Evolutionary conservation across 176 grass and related monocot genomes (phyloP).

Genomic region (Canna indica): DNA sequence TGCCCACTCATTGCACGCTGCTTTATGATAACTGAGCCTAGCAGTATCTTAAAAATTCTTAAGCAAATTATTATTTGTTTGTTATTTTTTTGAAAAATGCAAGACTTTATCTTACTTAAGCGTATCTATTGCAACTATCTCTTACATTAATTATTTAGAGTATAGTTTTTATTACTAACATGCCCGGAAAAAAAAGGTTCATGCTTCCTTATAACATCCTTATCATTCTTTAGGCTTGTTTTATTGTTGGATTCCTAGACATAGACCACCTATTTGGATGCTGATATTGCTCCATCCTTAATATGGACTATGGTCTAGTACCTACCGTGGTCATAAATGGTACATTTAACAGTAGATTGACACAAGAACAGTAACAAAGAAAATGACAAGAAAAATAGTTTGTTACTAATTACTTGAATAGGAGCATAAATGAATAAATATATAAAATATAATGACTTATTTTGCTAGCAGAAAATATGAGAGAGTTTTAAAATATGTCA

Average conservation of each 20-base stretch:
- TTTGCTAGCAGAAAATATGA: not conserved
- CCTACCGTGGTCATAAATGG: too few species aligned
- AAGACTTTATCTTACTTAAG: not conserved
- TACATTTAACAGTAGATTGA: too few species aligned
- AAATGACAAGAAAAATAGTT: too few species aligned
- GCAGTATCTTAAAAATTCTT: not conserved
- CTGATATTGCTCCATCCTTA: too few species aligned
- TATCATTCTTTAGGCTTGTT: not conserved
- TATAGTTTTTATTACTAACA: not conserved
- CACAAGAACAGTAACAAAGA: too few species aligned
- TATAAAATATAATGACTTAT: not conserved
- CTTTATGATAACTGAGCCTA: conserved; percentile 3
- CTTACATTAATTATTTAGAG: not conserved
- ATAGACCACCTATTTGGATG: too few species aligned
- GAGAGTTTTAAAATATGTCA: too few species aligned
- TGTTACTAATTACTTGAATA: too few species aligned
- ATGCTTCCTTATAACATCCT: not conserved
- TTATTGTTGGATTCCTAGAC: too few species aligned
- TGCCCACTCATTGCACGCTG: conserved; percentile 7
- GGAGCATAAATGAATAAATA: not conserved
- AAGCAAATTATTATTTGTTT: not conserved
- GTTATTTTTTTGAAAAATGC: not conserved
- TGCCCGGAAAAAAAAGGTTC: not conserved
- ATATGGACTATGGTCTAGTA: too few species aligned
- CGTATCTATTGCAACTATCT: not conserved